Base-by-base conservation (phyloP, 2,329 filamentous ascomycete species). In the Endoconidiophora laricicola region DNA sequence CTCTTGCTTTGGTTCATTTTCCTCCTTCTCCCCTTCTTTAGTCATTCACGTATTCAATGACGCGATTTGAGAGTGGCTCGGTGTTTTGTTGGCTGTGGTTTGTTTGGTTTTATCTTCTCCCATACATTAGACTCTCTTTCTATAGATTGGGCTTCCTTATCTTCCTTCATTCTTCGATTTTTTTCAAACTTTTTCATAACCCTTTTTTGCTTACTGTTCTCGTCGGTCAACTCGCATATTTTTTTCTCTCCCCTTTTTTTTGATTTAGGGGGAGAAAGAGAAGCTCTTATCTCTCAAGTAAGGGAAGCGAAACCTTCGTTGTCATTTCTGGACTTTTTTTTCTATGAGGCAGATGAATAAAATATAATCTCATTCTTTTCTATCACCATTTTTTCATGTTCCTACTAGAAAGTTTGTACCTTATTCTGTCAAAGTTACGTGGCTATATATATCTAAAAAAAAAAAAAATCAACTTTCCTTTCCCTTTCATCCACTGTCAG, bases 231-330 rank as follows among this genome's bases (percentile, higher is more conserved):
- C 12, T 33, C 29, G 29, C 29, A 33, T 26, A 18, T 23, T 42
- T 45, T 41, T 48, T 39, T 38, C n/a, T 39, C 9, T 42, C n/a
- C 40, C 29, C 26, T 29, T 52, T 41, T 22, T 46, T 16, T 48
- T 12, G 4, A 12, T 33, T 12, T 33, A 33, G 29, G 29, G 29
- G 9, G 29, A 12, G 29, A 33, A 33, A 33, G 29, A 12, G 26
- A 29, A 29, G 26, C 26, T 29, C 29, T 33, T 33, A 12, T 29
- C 10, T 29, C 10, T 29, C 24, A 33, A 33, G 29, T 33, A 33
- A 33, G 29, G 6, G 29, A 18, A 33, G 9, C 29, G 16, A 33
- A 33, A 12, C 26, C 26, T 10, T 33, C 18, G 9, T 47, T 42
- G 10, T 44, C 24, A 5, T 45, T 46, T 12, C 7, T 33, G 29